Evolutionary conservation across 768 basidiomycete species (phyloP), one percentile per base, ranked within the genome.

Genomic region (Pulveroboletus frians): DNA sequence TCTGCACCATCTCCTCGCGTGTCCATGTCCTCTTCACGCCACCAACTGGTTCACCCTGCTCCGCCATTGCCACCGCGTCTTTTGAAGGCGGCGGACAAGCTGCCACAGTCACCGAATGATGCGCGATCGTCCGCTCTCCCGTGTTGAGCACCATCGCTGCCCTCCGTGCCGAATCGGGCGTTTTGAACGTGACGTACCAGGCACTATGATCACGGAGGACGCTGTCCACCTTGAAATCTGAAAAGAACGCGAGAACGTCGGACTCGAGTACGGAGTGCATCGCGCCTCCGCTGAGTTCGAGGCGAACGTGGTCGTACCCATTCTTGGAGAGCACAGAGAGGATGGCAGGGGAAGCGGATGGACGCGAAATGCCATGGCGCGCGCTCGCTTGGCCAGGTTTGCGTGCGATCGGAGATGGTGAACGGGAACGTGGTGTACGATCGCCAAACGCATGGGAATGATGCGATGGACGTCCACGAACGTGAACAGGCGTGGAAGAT

Each of bases 111-210:
- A 87, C 81, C 17, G 79, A 67, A 52, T 81, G 81, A 55, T 81
- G 77, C 1, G 74, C 78, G 3, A 88, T 75, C 49, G 73, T 79
- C 35, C 77, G 78, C 11, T 71, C 70, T 5, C 68, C 71, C 6
- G 70, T 68, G 51, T 69, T 71, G 31, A 93, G 76, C 3, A 89
- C 82, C 55, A 79, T 77, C 9, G 76, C 75, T 0, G 90, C 88
- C 3, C 84, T 74, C 6, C 81, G 73, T 0, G 92, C 92, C 0
- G 77, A 64, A 47, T 79, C 79, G 2, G 73, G 62, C 4, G 80
- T 78, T 17, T 71, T 61, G 64, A 96, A 97, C 4, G 91, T 87
- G 54, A 93, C 77, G 61, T 92, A 94, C 75, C 89, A 85, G 9
- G 83, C 86, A 2, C 70, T 68, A 43, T 78, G 76, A 63, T 88